Evolutionary conservation across 169 alveolate species (phyloP), one percentile per base, ranked within the genome.

Genomic region (Cardiosporidium cionae): DNA sequence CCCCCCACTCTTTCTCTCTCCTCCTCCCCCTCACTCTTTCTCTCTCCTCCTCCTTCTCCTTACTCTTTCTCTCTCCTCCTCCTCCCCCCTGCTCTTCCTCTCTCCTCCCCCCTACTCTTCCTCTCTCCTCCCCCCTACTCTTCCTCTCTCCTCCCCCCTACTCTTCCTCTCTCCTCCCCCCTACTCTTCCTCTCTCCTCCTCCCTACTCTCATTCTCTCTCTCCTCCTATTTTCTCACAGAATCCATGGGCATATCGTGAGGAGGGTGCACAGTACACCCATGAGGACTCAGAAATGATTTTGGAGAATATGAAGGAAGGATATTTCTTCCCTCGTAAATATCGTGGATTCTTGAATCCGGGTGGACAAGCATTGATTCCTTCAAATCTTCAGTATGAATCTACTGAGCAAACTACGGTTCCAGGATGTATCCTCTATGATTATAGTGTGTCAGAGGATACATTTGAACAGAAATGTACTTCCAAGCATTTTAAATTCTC

Each of bases 231-330:
- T 23, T 52, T 22, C 69, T 54, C 23, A 32, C 68, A 34, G 72
- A 75, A n/a, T 52, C 81, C 69, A 22, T 52, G 29, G 81, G 29
- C 44, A 44, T 54, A 54, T 27, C 75, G 74, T 25, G 72, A 67
- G 1, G 37, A 28, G 58, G 81, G 68, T 68, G 28, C 76, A 74
- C 33, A 44, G 69, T 31, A 66, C 53, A 52, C 68, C 76, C 35
- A 64, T 70, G 27, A 70, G 63, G 69, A 32, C 3, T 64, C 7
- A 3, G 73, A 67, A 34, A 22, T 74, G 22, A 54, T 74, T 32
- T 63, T 74, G 28, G 81, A 74, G 64, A 74, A 74, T 27, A 31
- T 74, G 54, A 65, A 69, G 33, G 81, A 74, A 16, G 81, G 81
- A 7, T 74, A 74, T 44, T 74, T 74, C 44, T 53, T 74, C 32